Conservation (phyloP, 352 stramenopile species). For the Globisporangium nunn region DNA sequence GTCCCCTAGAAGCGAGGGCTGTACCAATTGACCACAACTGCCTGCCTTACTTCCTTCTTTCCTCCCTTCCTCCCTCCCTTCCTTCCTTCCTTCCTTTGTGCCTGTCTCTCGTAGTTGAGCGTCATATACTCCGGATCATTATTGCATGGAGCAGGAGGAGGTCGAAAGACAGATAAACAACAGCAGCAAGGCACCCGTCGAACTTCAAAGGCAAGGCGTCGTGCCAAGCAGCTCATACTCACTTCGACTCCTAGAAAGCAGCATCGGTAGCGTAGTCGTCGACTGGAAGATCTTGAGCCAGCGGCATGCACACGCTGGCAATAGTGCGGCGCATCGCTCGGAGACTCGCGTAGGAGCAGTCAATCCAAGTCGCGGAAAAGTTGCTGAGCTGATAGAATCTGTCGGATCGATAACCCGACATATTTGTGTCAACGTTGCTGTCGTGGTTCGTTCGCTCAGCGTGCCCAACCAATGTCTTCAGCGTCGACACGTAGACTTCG, state of each 20-base stretch:
- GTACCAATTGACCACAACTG: background rate
- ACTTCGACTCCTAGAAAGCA: too few relatives aligned
- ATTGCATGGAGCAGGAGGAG: too few relatives aligned
- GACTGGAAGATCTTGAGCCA: background rate
- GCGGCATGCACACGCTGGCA: background rate
- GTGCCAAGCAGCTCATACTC: too few relatives aligned
- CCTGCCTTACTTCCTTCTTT: too few relatives aligned
- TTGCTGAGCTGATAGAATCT: background rate
- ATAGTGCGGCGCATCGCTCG: conserved; percentile 5
- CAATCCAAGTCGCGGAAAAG: conserved; percentile 9
- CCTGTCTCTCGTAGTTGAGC: too few relatives aligned
- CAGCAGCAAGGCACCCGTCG: too few relatives aligned
- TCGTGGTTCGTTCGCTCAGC: background rate
- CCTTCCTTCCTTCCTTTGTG: too few relatives aligned
- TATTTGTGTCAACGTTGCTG: background rate
- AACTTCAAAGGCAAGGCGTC: too few relatives aligned
- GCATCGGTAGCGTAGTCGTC: too few relatives aligned
- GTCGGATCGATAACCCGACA: background rate
- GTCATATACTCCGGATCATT: too few relatives aligned
- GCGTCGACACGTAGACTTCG: conserved; percentile 1
- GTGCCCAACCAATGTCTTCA: background rate
- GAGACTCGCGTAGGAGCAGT: conserved; percentile 3
- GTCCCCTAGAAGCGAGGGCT: background rate
- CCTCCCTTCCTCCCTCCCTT: too few relatives aligned
- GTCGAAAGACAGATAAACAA: too few relatives aligned